These are phyloP conservation scores for Lindgomyces ingoldianus DNA, from an alignment of 495 filamentous ascomycete species.

Conservation along the genomic window DNA sequence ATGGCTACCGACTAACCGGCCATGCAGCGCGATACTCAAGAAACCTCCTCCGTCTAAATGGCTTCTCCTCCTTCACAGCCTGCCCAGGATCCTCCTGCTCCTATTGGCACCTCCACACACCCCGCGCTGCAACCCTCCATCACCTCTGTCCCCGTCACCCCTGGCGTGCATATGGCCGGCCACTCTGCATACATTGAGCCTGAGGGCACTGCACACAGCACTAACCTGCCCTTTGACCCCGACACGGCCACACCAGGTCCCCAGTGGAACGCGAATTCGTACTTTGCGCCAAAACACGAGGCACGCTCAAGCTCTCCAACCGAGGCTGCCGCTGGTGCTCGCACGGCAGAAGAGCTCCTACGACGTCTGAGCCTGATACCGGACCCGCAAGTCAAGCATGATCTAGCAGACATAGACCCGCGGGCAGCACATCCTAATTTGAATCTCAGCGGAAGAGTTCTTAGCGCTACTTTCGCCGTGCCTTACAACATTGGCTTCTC, in stretches of 20 bases:
- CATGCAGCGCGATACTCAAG: conserved; percentile 20
- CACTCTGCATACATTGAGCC: conserved; percentile 38
- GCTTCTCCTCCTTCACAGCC: conserved; percentile 7
- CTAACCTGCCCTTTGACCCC: conserved; percentile 24
- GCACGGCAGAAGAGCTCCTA: conserved; percentile 61
- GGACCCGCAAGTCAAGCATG: conserved; percentile 48
- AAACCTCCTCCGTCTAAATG: conserved; percentile 8
- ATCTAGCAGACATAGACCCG: conserved; percentile 60
- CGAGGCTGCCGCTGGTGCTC: conserved; percentile 55
- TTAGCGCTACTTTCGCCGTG: conserved; percentile 83
- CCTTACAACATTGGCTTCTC: conserved; percentile 71
- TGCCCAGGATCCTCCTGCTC: conserved; percentile 5
- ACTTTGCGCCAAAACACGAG: conserved; percentile 28
- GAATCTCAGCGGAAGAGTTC: conserved; percentile 75
- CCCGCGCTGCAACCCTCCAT: conserved; percentile 41
- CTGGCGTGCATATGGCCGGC: conserved; percentile 39
- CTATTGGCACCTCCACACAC: conserved; percentile 16
- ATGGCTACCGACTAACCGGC: conserved; percentile 1
- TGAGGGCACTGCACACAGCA: conserved; percentile 4
- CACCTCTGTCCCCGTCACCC: conserved; percentile 42
- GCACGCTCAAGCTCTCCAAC: conserved; percentile 43
- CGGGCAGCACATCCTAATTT: conserved; percentile 66
- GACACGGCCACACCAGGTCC: conserved; percentile 20
- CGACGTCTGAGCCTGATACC: conserved; percentile 61
- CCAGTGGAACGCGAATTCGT: conserved; percentile 42